Conservation (phyloP, 371 early-diverging fungal genomes). For the Vairimorpha ceranae region DNA sequence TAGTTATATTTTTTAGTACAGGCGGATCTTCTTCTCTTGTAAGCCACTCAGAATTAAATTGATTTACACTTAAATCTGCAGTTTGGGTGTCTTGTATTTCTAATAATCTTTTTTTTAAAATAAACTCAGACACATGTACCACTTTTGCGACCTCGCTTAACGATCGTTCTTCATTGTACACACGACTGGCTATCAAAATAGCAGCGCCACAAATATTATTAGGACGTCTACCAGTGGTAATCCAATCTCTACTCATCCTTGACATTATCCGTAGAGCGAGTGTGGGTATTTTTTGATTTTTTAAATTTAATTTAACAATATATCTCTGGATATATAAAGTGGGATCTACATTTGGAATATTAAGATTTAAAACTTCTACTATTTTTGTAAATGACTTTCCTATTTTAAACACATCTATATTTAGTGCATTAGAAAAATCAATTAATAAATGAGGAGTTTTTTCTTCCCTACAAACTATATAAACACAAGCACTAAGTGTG, state of each 20-base stretch:
- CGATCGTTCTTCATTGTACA: conserved; percentile 80
- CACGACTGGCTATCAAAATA: conserved; percentile 80
- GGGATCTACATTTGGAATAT: conserved; percentile 86
- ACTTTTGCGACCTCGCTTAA: conserved; percentile 76
- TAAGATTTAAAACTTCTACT: conserved; percentile 68
- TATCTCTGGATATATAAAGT: conserved; percentile 86
- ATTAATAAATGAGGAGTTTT: conserved; percentile 84
- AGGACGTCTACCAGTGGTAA: conserved; percentile 83
- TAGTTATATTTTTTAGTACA: conserved; percentile 57
- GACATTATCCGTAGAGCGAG: conserved; percentile 78
- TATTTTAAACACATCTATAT: conserved; percentile 75
- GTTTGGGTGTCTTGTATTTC: conserved; percentile 82
- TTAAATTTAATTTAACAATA: conserved; percentile 80
- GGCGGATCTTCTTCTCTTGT: conserved; percentile 81
- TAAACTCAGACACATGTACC: conserved; percentile 81
- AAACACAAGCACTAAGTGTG: conserved; percentile 87
- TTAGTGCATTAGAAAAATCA: conserved; percentile 83
- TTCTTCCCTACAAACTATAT: conserved; percentile 82
- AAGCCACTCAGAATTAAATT: conserved; percentile 79
- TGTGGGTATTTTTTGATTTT: conserved; percentile 69
- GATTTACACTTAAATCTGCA: conserved; percentile 72
- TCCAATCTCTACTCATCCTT: conserved; percentile 96
- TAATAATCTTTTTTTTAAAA: conserved; percentile 74
- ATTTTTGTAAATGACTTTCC: conserved; percentile 82
- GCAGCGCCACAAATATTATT: conserved; percentile 95